These are phyloP conservation scores for Excoecaria cochinchinensis DNA, from an alignment of 345 rosid species.

Conservation along the genomic window DNA sequence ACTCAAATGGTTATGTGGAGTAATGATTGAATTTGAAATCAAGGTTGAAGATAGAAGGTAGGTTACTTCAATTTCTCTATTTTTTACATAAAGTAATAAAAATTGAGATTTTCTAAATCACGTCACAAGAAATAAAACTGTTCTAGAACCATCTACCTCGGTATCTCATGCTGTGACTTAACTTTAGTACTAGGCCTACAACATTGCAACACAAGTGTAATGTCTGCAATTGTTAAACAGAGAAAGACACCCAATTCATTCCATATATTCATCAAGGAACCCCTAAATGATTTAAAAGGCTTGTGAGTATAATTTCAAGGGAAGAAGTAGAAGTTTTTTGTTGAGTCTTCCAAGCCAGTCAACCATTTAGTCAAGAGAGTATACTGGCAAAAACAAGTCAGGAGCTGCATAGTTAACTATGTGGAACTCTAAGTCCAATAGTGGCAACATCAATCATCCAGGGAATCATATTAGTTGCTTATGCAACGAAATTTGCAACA, in stretches of 20 bases:
- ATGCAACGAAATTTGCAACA: neutral
- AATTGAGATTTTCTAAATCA: too few species aligned
- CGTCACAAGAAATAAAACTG: too few species aligned
- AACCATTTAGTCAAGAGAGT: neutral
- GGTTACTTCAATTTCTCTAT: neutral
- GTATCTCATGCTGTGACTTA: too few species aligned
- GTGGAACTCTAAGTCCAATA: neutral
- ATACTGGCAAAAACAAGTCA: neutral
- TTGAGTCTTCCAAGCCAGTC: neutral
- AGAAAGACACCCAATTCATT: neutral
- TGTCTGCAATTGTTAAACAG: neutral
- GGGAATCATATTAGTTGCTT: neutral
- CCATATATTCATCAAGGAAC: neutral
- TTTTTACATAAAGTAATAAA: neutral
- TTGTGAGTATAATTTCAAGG: neutral
- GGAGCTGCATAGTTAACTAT: neutral
- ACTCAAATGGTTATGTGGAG: neutral
- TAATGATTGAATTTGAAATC: neutral
- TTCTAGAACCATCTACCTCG: too few species aligned
- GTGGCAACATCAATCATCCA: neutral
- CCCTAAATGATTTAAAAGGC: neutral
- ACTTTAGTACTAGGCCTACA: too few species aligned
- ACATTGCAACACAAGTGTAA: neutral
- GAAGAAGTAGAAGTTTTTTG: neutral
- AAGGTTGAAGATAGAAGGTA: neutral